Base-by-base conservation (phyloP, 2,329 filamentous ascomycete genomes). In the Sporothrix schenckii region DNA sequence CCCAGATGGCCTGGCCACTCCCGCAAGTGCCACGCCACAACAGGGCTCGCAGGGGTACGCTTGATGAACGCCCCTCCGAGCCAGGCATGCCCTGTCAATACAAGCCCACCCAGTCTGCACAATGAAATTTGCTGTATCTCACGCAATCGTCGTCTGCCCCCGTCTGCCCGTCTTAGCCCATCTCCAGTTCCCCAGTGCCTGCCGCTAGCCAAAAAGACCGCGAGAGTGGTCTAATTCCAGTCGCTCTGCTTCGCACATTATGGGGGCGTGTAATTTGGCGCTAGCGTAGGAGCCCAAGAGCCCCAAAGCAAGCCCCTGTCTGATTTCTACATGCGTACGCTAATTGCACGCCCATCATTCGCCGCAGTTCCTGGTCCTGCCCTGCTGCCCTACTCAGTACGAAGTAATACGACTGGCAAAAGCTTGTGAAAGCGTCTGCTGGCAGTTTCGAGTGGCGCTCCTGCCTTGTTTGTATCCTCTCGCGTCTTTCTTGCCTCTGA, bases 361-460 rank as follows among this genome's bases (percentile, higher is more conserved):
- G 4, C 44, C 58, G 9, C 58, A 27, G 11, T 13, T 61, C 39
- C 58, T 24, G 24, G 24, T 24, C 24, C 13, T 21, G 58, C 19
- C 16, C 61, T 24, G 24, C 27, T 66, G 39, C 49, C 21, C 30
- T 34, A 34, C 6, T 9, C 34, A 7, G 34, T 34, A 34, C 34
- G 34, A 5, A 34, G 34, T 9, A 34, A 6, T 34, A 34, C 34
- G 6, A 27, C 34, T 47, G 10, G 21, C 7, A 34, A 68, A 68
- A 68, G 54, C 66, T 68, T 68, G 66, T 68, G 66, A 68, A 60
- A 60, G 44, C 7, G 44, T 65, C 63, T 54, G 65, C 34, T 54
- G 34, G 2, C 27, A 30, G 27, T 19, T n/a, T 24, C 19, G 16
- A 11, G 30, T 24, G 44, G 11, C 63, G 49, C 49, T 41, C 47